A percentile compares a stretch with the other conserved stretches of the same genome.
phyloP scores from a whole-genome alignment of 2,329 filamentous ascomycete genomes.

The Fusarium phyllophilum region DNA sequence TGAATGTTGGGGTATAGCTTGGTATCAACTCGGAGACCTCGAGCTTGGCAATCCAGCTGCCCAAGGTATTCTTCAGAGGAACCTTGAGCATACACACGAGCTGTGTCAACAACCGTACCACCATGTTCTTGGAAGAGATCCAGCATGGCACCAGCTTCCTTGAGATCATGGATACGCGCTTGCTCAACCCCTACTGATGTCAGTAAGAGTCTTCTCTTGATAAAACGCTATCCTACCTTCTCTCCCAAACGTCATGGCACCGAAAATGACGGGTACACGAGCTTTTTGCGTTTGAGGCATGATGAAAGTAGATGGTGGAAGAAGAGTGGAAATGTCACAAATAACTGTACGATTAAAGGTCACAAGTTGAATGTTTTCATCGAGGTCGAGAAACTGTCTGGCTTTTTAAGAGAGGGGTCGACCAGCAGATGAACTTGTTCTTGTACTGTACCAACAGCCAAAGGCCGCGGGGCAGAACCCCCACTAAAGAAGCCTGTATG shows the following conservation, averaged over 20 bases:
- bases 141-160: background rate
- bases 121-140: slow-evolving; percentile 2
- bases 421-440: background rate
- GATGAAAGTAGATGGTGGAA: background rate
- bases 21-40: background rate
- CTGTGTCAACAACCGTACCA: background rate
- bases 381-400: background rate
- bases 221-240: background rate
- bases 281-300: background rate
- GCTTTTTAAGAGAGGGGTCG: background rate
- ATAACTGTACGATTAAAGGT: background rate
- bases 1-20: background rate
- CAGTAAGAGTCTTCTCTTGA: background rate
- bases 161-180: background rate
- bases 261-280: background rate
- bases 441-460: background rate
- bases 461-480: background rate
- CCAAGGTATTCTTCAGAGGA: slow-evolving; percentile 4
- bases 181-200: background rate
- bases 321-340: too few relatives aligned
- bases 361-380: background rate
- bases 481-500: background rate
- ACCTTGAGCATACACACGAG: background rate
- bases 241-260: slow-evolving; percentile 5
- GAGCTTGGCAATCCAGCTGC: background rate